phyloP scores from a whole-genome alignment of 1,284 basidiomycete genomes.

The Austroboletus niveus region DNA sequence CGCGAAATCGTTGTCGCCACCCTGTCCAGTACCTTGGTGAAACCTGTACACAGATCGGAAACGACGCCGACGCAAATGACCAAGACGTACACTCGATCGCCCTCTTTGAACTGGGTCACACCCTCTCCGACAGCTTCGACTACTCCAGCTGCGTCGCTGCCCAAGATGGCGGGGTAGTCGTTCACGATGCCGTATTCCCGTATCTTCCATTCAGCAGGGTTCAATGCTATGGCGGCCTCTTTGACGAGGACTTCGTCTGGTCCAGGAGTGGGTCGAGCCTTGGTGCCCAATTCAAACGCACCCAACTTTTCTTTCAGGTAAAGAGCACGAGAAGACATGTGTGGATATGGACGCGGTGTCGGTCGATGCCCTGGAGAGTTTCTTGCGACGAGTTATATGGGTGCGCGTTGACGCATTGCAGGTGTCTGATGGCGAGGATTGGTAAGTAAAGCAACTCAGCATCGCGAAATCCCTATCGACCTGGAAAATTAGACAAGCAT shows the following conservation, averaged over 20 bases:
- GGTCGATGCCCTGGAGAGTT: no score
- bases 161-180: conserved; percentile 39
- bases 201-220: conserved; percentile 39
- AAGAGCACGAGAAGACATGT: conserved; percentile 19
- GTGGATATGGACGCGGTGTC: background rate
- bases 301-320: conserved; percentile 25
- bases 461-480: no score
- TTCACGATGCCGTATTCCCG: conserved; percentile 26
- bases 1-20: conserved; percentile 4
- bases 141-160: conserved; percentile 47
- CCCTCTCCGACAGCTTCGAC: conserved; percentile 45
- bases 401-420: no score
- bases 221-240: conserved; percentile 20
- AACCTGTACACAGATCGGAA: conserved; percentile 16
- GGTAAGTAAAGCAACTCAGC: no score
- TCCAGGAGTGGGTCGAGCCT: conserved; percentile 13
- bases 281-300: conserved; percentile 15
- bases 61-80: background rate
- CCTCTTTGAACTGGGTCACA: conserved; percentile 40
- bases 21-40: conserved; percentile 22
- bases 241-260: conserved; percentile 28
- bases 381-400: no score
- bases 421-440: no score
- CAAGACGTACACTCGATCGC: conserved; percentile 47
- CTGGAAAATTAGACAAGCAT: no score